Conservation (phyloP, 2,329 filamentous ascomycete genomes). For the Fusarium heterosporum region DNA sequence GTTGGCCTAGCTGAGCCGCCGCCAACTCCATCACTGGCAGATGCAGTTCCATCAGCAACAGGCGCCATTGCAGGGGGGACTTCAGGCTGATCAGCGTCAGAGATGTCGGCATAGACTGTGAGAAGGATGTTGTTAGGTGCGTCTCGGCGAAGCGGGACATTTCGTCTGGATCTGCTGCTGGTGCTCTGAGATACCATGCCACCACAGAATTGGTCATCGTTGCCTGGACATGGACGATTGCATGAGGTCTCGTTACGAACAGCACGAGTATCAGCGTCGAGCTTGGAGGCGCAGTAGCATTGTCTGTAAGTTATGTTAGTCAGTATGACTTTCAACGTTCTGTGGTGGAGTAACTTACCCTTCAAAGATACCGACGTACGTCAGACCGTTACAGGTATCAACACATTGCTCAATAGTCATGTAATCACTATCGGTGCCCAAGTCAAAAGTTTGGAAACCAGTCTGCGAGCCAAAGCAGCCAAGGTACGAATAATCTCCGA, state of each 20-base stretch:
- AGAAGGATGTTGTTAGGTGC: conserved; percentile 52
- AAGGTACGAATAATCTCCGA: conserved; percentile 52
- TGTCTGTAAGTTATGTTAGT: conserved; percentile 40
- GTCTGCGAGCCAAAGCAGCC: conserved; percentile 58
- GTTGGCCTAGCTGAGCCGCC: not conserved
- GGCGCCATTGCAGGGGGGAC: conserved; percentile 52
- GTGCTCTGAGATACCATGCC: conserved; percentile 46
- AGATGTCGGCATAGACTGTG: conserved; percentile 57
- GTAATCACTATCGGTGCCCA: conserved; percentile 44
- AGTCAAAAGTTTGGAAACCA: conserved; percentile 53
- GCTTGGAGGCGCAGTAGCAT: conserved; percentile 60
- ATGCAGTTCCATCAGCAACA: conserved; percentile 5
- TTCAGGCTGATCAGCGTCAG: conserved; percentile 45
- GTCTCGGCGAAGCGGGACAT: conserved; percentile 43
- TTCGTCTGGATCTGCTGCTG: conserved; percentile 14
- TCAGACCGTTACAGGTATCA: conserved; percentile 50
- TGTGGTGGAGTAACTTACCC: conserved; percentile 13
- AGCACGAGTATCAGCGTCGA: conserved; percentile 56
- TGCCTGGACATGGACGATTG: conserved; percentile 56
- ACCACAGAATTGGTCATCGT: conserved; percentile 57
- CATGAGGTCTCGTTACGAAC: conserved; percentile 48
- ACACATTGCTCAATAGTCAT: conserved; percentile 59
- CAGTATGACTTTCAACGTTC: not conserved
- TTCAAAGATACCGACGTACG: conserved; percentile 56
- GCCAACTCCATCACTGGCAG: not conserved